Evolutionary conservation across 352 stramenopile genomes (phyloP), one percentile per base, ranked within the genome.

Genomic region (Halophytophthora batemanensis): DNA sequence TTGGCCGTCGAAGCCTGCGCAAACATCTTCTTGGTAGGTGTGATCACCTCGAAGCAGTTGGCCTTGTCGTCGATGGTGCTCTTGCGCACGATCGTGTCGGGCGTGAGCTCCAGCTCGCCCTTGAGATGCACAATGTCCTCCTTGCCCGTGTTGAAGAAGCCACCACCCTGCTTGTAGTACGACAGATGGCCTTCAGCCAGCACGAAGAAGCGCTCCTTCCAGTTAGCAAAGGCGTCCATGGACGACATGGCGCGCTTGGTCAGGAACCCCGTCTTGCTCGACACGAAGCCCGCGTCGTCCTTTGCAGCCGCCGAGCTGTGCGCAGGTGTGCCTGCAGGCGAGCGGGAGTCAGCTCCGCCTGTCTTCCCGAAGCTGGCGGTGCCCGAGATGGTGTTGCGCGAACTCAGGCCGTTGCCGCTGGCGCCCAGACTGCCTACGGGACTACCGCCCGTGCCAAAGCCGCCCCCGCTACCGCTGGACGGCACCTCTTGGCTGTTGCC

Each of bases 151-250:
- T 88, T 90, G 57, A 94, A 94, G 49, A 93, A 90, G 36, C 83
- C 83, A 28, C 83, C 80, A 25, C 80, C 81, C 23, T 92, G 81
- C 45, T 94, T 94, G 59, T 94, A 94, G 62, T 94, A 94, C 37
- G 74, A 90, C 64, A 94, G 61, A 46, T 92, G 79, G 42, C 80
- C 81, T 41, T 94, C 82, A 0, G 83, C 79, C 10, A 94, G 58
- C 48, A 94, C 83, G 45, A 94, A 94, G 66, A 94, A 94, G 3
- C 83, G 81, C 61, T 92, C 81, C 50, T 90, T 90, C 83, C 83
- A 94, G 61, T 94, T 94, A 19, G 83, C 83, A 43, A 94, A 90
- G 6, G 83, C 83, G 53, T 92, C 83, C 75, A 94, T 94, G 21
- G 75, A 87, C 15, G 81, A 90, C 74, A 94, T 94, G 43, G 83